Base-by-base conservation (phyloP, 768 basidiomycete genomes). In the Mycena haematopus region DNA sequence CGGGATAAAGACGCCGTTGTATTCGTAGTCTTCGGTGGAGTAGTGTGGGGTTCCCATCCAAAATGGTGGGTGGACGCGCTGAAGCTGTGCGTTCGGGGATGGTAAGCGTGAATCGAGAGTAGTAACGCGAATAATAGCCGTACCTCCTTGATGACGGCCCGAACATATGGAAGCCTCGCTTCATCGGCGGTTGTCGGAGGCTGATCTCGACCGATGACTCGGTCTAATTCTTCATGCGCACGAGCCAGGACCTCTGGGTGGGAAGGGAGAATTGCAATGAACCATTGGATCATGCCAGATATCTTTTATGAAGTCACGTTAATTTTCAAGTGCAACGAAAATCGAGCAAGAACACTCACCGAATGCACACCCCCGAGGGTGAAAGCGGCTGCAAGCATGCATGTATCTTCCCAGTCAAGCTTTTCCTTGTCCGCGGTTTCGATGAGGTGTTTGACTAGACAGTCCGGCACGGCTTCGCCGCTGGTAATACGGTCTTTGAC, bases 391-490 rank as follows among this genome's bases (percentile, higher is more conserved):
- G 72, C 66, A 8, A 76, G 66, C 65, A 76, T 73, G 40, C 71
- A 73, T 54, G 75, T 58, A 58, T 76, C 76, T 50, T 69, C 67
- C 65, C 69, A 69, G 50, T 72, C 72, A 17, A 76, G 60, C 52
- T 72, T 68, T 50, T 76, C 76, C 46, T 71, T 52, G 22, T 72
- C 69, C 38, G 65, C 68, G 5, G 65, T 65, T 22, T 71, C 64
- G 10, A 77, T 60, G 31, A 77, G 59, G 2, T 70, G 71, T 65
- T 73, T 76, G 15, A 66, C 74, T 6, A 77, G 66, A 58, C 76
- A 77, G 54, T 76, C 71, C 2, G 75, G 74, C 2, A 76, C 74
- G 17, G 70, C 52, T 29, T 76, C 74, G 22, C 75, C 76, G 0
- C 57, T 46, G 10, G 72, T 70, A 65, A 76, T 68, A 6, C 73